A percentile compares a stretch with the other conserved stretches of the same genome.
Evolutionary conservation across 257 asterid species (phyloP).

Genomic region (Handroanthus guayacan): DNA sequence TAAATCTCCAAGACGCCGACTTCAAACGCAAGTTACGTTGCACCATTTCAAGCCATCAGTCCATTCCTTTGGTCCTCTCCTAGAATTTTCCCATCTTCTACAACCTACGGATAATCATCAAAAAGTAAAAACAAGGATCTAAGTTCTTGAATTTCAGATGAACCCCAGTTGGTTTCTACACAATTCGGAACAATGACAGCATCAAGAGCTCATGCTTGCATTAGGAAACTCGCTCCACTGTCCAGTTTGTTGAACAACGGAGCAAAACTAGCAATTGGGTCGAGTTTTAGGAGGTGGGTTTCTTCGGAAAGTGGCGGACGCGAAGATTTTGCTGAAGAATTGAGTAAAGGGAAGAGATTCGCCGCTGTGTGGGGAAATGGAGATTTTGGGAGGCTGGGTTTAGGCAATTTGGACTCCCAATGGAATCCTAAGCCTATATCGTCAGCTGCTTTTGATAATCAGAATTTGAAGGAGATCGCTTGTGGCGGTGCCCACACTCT

Average conservation of each 20-base stretch:
- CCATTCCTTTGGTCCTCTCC: not conserved
- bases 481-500: slow-evolving; percentile 99
- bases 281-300: slow-evolving; percentile 51
- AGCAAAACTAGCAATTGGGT: slow-evolving; percentile 31
- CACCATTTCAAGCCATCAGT: slow-evolving; percentile 38
- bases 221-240: slow-evolving; percentile 39
- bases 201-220: slow-evolving; percentile 45
- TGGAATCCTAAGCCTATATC: slow-evolving; percentile 73
- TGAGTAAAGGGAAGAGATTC: slow-evolving; percentile 54
- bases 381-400: slow-evolving; percentile 93
- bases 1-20: not conserved
- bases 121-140: not conserved
- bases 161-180: slow-evolving; percentile 23
- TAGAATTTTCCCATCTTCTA: not conserved
- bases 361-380: slow-evolving; percentile 99
- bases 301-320: slow-evolving; percentile 39
- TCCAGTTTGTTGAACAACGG: slow-evolving; percentile 30
- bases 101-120: not conserved
- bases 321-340: slow-evolving; percentile 37
- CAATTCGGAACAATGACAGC: slow-evolving; percentile 33
- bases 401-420: slow-evolving; percentile 76
- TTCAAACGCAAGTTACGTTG: slow-evolving; percentile 27
- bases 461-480: slow-evolving; percentile 71
- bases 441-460: slow-evolving; percentile 69
- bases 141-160: slow-evolving; percentile 30